Evolutionary conservation across 2,329 filamentous ascomycete genomes (phyloP), one percentile per base, ranked within the genome.

Genomic region (Bipolaris gigantea): DNA sequence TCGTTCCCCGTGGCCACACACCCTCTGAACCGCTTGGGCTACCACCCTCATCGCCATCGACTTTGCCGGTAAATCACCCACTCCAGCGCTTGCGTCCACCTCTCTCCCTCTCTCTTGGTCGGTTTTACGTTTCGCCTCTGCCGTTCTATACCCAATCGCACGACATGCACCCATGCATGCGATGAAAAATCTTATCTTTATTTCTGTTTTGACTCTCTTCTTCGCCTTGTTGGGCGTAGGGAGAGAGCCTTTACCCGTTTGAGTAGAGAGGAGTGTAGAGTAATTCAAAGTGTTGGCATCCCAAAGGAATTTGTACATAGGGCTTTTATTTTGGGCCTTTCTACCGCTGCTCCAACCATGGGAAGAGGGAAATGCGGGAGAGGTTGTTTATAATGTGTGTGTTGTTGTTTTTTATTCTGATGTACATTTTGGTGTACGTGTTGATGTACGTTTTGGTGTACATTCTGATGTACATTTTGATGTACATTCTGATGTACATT

Each of bases 131-230:
- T 56, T 48, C 48, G 48, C 32, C 11, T 21, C 18, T 30, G 27
- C 49, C 57, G 64, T 63, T 67, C 63, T 67, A 67, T 67, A 67
- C 51, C 63, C 63, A 41, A 55, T 52, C 55, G 57, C 52, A 57
- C 52, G 33, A 27, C 16, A 27, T 23, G 1, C 5, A 30, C 4
- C 27, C 27, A 30, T 30, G 11, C 36, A 34, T 47, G 59, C 46
- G 54, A 49, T 47, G 48, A 48, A 47, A 23, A 50, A 10, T 46
- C 35, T 44, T 54, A 25, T 48, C 41, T 56, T 53, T 44, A 52
- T 53, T 35, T 53, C n/a, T 50, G 38, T 6, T 21, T 41, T 25
- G 33, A 21, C n/a, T 32, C 16, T 50, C 42, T 16, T 25, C 40
- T 27, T 54, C 49, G 13, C 49, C 44, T 30, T 30, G 4, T 11